These are phyloP conservation scores for Mucor circinelloides DNA, from an alignment of 371 early-diverging fungal genomes.

Conservation along the genomic window DNA sequence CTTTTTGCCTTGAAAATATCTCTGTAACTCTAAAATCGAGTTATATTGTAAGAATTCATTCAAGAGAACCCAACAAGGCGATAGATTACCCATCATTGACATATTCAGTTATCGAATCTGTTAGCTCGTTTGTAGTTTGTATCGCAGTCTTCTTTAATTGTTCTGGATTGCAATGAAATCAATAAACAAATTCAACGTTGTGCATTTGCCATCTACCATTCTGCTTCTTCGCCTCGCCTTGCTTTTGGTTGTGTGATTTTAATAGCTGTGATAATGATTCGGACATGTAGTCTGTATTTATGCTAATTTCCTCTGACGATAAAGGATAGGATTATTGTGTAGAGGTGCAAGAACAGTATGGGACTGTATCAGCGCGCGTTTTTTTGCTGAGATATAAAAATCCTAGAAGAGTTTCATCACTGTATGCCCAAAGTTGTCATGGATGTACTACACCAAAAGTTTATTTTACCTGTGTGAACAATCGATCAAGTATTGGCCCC, in stretches of 20 bases:
- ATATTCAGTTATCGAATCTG: conserved; percentile 59
- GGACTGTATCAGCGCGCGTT: not conserved
- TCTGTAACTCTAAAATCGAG: conserved; percentile 44
- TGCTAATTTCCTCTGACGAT: not conserved
- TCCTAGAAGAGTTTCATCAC: not conserved
- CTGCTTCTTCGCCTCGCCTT: conserved; percentile 39
- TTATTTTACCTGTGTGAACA: not conserved
- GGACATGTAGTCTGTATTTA: conserved; percentile 10
- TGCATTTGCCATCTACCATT: conserved; percentile 35
- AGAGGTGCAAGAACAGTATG: not conserved
- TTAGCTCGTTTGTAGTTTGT: conserved; percentile 49
- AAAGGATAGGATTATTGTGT: not conserved
- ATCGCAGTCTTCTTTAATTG: conserved; percentile 58
- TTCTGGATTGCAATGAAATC: conserved; percentile 33
- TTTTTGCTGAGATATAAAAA: not conserved
- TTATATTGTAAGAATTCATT: not conserved
- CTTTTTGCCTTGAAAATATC: conserved; percentile 64
- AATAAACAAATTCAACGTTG: not conserved
- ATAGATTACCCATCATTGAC: conserved; percentile 56
- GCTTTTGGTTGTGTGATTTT: conserved; percentile 50
- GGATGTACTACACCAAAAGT: not conserved
- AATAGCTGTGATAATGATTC: conserved; percentile 43
- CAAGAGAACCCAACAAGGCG: not conserved
- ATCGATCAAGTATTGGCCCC: no score
- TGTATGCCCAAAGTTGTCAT: not conserved